A percentile compares a stretch with the other conserved stretches of the same genome.
phyloP scores from a whole-genome alignment of 2,329 filamentous ascomycete species.

The Colletotrichum gigasporum region DNA sequence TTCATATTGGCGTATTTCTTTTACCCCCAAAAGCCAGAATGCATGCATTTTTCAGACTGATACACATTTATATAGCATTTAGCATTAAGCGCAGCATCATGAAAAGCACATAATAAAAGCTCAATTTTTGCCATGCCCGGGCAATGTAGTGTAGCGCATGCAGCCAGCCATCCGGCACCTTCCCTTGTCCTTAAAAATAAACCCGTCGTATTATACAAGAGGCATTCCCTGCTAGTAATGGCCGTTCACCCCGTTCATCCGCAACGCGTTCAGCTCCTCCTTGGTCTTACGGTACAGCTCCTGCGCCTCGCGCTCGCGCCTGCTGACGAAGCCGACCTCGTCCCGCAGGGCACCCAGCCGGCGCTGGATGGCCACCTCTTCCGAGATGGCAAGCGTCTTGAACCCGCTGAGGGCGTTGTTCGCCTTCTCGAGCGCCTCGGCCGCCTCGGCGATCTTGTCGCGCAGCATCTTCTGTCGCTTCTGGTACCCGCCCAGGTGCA shows the following conservation, averaged over 20 bases:
- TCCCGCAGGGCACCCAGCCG: conserved; percentile 80
- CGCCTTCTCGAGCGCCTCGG: conserved; percentile 78
- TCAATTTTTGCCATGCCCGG: conserved; percentile 13
- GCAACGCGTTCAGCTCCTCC: conserved; percentile 78
- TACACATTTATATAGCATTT: conserved; percentile 9
- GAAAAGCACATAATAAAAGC: conserved; percentile 7
- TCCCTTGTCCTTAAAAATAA: too few relatives aligned
- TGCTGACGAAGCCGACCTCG: conserved; percentile 84
- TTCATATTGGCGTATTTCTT: too few relatives aligned
- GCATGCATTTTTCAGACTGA: neutral
- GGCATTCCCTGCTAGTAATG: conserved; percentile 9
- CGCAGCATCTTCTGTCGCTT: conserved; percentile 83
- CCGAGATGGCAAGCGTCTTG: conserved; percentile 78
- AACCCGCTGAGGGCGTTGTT: conserved; percentile 77
- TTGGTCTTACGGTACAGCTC: conserved; percentile 80
- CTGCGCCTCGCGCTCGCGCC: conserved; percentile 89
- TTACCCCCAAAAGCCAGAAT: too few relatives aligned
- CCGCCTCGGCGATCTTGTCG: conserved; percentile 81
- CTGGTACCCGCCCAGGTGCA: conserved; percentile 91
- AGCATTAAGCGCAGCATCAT: neutral
- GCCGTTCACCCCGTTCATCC: conserved; percentile 41
- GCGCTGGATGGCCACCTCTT: conserved; percentile 78
- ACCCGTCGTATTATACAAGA: conserved; percentile 1
- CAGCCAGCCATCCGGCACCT: neutral
- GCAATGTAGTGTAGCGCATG: neutral